Evolutionary conservation across 805 yeast species (phyloP).

Genomic region (Saccharomycopsis schoenii): DNA sequence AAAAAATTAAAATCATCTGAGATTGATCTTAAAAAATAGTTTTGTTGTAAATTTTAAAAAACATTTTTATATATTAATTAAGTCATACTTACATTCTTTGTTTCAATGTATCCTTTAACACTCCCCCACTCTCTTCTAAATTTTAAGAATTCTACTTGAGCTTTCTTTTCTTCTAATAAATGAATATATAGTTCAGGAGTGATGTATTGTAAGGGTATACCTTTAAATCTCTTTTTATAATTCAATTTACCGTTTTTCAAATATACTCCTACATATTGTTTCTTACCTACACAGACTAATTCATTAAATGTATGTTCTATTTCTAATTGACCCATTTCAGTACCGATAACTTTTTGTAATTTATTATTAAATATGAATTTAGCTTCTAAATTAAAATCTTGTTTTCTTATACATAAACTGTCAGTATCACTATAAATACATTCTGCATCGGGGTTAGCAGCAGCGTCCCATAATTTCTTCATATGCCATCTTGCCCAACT

Average conservation of each 20-base stretch:
- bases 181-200: conserved; percentile 8
- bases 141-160: neutral
- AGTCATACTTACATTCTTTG: neutral
- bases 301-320: neutral
- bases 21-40: no score
- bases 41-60: no score
- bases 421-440: conserved; percentile 5
- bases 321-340: conserved; percentile 4
- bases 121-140: neutral
- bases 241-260: neutral
- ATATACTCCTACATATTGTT: conserved; percentile 4
- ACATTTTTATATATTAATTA: no score
- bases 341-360: neutral
- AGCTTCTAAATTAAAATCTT: neutral
- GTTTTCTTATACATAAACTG: neutral
- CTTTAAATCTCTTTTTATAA: conserved; percentile 8
- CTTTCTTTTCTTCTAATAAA: neutral
- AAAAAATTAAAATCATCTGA: no score
- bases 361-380: neutral
- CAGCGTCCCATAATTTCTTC: neutral
- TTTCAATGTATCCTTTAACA: neutral
- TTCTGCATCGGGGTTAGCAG: neutral
- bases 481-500: conserved; percentile 3
- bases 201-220: conserved; percentile 3
- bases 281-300: conserved; percentile 2